Conservation (phyloP, 768 basidiomycete species). For the Chalciporus chontae region DNA sequence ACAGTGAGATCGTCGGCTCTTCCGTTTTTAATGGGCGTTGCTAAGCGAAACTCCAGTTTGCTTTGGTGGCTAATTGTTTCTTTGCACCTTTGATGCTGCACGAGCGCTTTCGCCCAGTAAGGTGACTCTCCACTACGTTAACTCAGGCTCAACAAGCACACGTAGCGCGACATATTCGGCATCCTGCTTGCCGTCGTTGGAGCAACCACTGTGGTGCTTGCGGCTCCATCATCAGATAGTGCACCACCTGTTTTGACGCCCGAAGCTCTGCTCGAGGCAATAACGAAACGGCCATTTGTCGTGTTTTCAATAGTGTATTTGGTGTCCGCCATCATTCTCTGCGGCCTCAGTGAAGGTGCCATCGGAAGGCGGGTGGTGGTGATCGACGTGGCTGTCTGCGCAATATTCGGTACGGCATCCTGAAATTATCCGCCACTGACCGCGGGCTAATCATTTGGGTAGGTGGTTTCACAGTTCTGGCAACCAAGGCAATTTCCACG, state of each 20-base stretch:
- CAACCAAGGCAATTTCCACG: constrained; percentile 89
- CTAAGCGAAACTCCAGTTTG: constrained; percentile 50
- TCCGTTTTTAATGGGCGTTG: neutral
- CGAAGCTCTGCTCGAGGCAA: constrained; percentile 60
- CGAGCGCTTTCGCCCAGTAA: constrained; percentile 78
- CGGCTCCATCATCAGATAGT: constrained; percentile 67
- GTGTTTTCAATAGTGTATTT: constrained; percentile 68
- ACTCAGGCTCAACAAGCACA: constrained; percentile 10
- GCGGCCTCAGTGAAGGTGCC: constrained; percentile 59
- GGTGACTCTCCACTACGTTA: constrained; percentile 13
- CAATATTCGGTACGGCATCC: constrained; percentile 61
- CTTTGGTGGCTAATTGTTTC: constrained; percentile 92
- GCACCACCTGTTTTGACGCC: constrained; percentile 56
- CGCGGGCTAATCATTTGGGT: neutral
- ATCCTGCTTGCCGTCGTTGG: constrained; percentile 81
- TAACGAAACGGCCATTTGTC: constrained; percentile 70
- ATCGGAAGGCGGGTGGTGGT: constrained; percentile 68
- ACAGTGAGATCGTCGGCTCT: constrained; percentile 54
- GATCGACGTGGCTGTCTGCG: constrained; percentile 86
- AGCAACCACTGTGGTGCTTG: constrained; percentile 88
- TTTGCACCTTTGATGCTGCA: constrained; percentile 84
- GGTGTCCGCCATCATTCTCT: constrained; percentile 52
- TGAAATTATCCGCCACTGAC: neutral
- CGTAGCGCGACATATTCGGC: constrained; percentile 73
- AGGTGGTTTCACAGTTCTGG: constrained; percentile 94